Base-by-base conservation (phyloP, 176 grass and related monocot species). In the Oryza longistaminata region DNA sequence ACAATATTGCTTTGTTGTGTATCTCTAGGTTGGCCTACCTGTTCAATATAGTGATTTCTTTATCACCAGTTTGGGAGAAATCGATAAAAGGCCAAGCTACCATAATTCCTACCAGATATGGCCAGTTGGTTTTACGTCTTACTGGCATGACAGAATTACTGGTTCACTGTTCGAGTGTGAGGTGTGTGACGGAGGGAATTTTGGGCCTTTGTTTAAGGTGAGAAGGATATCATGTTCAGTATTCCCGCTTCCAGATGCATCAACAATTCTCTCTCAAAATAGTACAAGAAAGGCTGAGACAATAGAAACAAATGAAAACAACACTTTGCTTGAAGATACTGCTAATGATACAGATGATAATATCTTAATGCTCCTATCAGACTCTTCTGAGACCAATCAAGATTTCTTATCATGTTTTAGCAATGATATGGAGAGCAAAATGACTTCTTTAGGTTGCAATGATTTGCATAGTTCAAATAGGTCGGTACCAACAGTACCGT, bases 141-240 rank as follows among this genome's bases (percentile, higher is more conserved):
- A 90, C 85, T 99, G 93, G 93, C 96, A 99, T 88, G 96, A 96
- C 71, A 96, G 80, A 91, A 65, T 94, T 87, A 99, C 96, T 35
- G 93, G 96, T 73, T 99, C 93, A 67, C 82, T 99, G 55, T 99
- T 99, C 92, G 96, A 99, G 74, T 96, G 93, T 82, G 91, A 96
- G 71, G 90, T 96, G 3, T 86, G 70, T 82, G 93, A 96, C 88
- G 93, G 86, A 49, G 93, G 96, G 76, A 92, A 83, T 80, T 84
- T 89, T 80, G 91, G 88, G 53, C 96, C 96, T 70, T 64, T 92
- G 71, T 99, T 99, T 81, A 96, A 82, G 76, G 88, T 94, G 46
- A 95, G 90, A 90, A 90, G 96, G 78, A 77, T 92, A 75, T 90
- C 96, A 21, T 99, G 96, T 79, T 99, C 93, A 44, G 70, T 25